Conservation (phyloP, 2,329 filamentous ascomycete species). For the Clarireedia sp. region DNA sequence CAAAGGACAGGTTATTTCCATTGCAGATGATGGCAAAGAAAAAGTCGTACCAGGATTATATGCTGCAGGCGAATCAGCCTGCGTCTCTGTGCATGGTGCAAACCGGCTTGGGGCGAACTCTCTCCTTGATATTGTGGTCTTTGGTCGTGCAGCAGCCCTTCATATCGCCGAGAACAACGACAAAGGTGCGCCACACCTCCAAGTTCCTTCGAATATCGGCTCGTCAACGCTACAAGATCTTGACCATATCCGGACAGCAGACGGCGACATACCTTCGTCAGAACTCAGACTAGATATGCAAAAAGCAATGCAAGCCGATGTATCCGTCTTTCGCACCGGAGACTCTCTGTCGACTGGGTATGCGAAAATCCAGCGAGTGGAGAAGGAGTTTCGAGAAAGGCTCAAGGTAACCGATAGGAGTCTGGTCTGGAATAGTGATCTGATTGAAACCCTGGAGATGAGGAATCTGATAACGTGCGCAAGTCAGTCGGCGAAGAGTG, state of each 20-base stretch:
- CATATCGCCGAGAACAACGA: constrained; percentile 95
- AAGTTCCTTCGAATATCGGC: constrained; percentile 76
- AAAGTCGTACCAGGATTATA: constrained; percentile 91
- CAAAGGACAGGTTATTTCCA: constrained; percentile 88
- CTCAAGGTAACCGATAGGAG: constrained; percentile 35
- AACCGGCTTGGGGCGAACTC: constrained; percentile 98
- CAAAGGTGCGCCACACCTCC: constrained; percentile 71
- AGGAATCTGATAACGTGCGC: constrained; percentile 40
- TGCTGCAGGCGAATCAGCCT: constrained; percentile 94
- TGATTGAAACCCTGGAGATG: constrained; percentile 40
- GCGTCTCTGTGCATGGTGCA: constrained; percentile 94
- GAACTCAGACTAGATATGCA: constrained; percentile 91
- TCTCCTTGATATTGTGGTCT: constrained; percentile 92
- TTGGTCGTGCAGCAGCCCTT: constrained; percentile 82
- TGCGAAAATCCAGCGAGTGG: constrained; percentile 26
- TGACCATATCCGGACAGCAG: constrained; percentile 73
- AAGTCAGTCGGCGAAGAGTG: constrained; percentile 37
- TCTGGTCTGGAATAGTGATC: constrained; percentile 42
- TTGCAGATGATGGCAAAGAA: constrained; percentile 81
- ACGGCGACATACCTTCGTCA: constrained; percentile 66
- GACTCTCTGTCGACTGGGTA: constrained; percentile 45
- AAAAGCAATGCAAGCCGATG: constrained; percentile 96
- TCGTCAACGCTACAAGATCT: constrained; percentile 79
- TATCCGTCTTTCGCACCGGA: constrained; percentile 92
- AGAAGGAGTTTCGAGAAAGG: constrained; percentile 29